Evolutionary conservation across 441 rosid genomes (phyloP).

Genomic region (Jatropha multifida): DNA sequence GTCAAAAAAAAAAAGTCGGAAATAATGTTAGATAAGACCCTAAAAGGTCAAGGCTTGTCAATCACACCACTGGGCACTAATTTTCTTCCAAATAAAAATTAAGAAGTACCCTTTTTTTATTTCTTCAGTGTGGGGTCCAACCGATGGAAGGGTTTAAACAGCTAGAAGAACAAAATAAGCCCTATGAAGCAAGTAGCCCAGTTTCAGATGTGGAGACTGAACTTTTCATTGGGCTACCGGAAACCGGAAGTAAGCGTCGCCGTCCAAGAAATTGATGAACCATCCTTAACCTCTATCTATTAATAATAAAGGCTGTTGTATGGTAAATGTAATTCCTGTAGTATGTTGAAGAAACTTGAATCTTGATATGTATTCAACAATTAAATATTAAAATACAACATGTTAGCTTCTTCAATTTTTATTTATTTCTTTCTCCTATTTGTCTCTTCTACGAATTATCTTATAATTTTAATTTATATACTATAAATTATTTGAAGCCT

Average conservation of each 20-base stretch:
- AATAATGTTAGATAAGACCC: neutral
- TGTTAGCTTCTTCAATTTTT: neutral
- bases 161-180: slow-evolving; percentile 17
- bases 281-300: neutral
- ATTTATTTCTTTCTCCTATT: neutral
- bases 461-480: no score
- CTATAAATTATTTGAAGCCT: no score
- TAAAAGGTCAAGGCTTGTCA: neutral
- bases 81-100: neutral
- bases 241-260: slow-evolving; percentile 37
- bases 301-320: slow-evolving; percentile 5
- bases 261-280: slow-evolving; percentile 12
- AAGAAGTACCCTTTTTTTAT: neutral
- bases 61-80: neutral
- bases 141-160: slow-evolving; percentile 24
- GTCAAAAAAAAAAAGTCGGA: neutral
- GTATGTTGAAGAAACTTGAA: slow-evolving; percentile 5
- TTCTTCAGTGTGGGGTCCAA: slow-evolving; percentile 31
- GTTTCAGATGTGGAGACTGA: slow-evolving; percentile 89
- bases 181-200: slow-evolving; percentile 46
- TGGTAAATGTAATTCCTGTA: slow-evolving; percentile 3
- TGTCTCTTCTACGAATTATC: neutral
- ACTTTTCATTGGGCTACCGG: slow-evolving; percentile 70
- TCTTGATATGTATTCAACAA: neutral
- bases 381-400: neutral